These are phyloP conservation scores for Zymoseptoria brevis DNA, from an alignment of 2,329 filamentous ascomycete genomes.

Conservation along the genomic window DNA sequence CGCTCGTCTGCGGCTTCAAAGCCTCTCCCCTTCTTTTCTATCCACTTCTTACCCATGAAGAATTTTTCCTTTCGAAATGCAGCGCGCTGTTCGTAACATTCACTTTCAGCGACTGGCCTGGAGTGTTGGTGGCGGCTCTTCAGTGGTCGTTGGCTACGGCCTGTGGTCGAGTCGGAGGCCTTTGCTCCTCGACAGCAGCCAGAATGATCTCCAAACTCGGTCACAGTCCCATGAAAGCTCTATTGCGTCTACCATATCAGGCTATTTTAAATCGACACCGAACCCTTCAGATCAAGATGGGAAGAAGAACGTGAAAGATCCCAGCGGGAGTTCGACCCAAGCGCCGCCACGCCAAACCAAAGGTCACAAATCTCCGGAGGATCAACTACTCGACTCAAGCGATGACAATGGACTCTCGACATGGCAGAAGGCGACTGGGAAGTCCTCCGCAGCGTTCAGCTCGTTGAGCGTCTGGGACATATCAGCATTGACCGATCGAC, in stretches of 20 bases:
- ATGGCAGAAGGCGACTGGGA: slow-evolving; percentile 23
- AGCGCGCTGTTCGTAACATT: slow-evolving; percentile 7
- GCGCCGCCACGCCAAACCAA: slow-evolving; percentile 21
- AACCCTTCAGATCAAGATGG: neutral
- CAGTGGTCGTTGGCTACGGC: slow-evolving; percentile 10
- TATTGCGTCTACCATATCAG: neutral
- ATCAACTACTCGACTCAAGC: neutral
- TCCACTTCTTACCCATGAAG: slow-evolving; percentile 3
- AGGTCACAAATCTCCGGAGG: slow-evolving; percentile 6
- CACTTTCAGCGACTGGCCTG: slow-evolving; percentile 8
- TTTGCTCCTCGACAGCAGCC: slow-evolving; percentile 12
- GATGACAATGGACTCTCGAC: slow-evolving; percentile 14
- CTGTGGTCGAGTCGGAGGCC: slow-evolving; percentile 10
- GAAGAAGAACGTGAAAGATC: neutral
- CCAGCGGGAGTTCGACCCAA: slow-evolving; percentile 5
- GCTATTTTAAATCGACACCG: neutral
- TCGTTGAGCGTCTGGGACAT: slow-evolving; percentile 25
- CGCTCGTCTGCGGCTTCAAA: neutral
- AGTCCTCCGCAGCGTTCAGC: slow-evolving; percentile 20
- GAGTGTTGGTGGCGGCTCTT: slow-evolving; percentile 10
- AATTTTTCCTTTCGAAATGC: slow-evolving; percentile 10
- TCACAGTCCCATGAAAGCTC: neutral
- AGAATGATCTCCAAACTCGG: neutral
- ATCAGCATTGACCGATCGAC: slow-evolving; percentile 19
- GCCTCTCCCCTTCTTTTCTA: neutral